Evolutionary conservation across 2,329 filamentous ascomycete genomes (phyloP).

Genomic region (Calonectria ilicicola): DNA sequence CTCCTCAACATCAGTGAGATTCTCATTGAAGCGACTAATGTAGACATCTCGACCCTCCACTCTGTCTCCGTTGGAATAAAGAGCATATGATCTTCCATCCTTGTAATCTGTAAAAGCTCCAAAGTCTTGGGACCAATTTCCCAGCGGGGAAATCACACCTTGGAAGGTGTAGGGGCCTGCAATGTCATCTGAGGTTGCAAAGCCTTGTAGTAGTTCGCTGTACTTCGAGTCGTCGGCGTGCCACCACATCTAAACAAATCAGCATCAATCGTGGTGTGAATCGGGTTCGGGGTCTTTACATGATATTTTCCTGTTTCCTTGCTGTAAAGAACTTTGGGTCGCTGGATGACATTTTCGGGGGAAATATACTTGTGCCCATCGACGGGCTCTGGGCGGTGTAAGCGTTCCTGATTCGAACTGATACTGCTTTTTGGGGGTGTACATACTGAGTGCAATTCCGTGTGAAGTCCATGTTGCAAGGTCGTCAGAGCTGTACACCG

Average conservation of each 20-base stretch:
- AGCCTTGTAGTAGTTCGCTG: slow-evolving; percentile 66
- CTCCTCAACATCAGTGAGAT: slow-evolving; percentile 62
- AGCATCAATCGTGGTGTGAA: background rate
- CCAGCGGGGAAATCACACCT: slow-evolving; percentile 65
- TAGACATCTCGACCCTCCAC: slow-evolving; percentile 68
- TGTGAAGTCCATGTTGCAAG: slow-evolving; percentile 70
- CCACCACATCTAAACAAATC: slow-evolving; percentile 64
- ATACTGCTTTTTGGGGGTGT: background rate
- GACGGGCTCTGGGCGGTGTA: slow-evolving; percentile 55
- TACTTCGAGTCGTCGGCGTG: slow-evolving; percentile 71
- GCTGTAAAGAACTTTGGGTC: slow-evolving; percentile 72
- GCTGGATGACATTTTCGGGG: slow-evolving; percentile 68
- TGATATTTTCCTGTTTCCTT: slow-evolving; percentile 66
- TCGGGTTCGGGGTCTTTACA: slow-evolving; percentile 47
- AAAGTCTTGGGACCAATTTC: slow-evolving; percentile 74
- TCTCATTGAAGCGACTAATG: slow-evolving; percentile 64
- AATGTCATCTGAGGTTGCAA: slow-evolving; percentile 65
- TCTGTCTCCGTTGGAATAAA: slow-evolving; percentile 71
- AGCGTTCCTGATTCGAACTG: fast-evolving
- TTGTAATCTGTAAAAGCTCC: slow-evolving; percentile 72
- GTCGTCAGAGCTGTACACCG: slow-evolving; percentile 71
- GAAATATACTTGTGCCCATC: slow-evolving; percentile 67
- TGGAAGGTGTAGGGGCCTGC: slow-evolving; percentile 67
- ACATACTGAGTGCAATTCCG: slow-evolving; percentile 65
- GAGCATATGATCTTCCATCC: slow-evolving; percentile 64